Evolutionary conservation across 2,329 filamentous ascomycete species (phyloP), one percentile per base, ranked within the genome.

Genomic region (Aspergillus hiratsukae): DNA sequence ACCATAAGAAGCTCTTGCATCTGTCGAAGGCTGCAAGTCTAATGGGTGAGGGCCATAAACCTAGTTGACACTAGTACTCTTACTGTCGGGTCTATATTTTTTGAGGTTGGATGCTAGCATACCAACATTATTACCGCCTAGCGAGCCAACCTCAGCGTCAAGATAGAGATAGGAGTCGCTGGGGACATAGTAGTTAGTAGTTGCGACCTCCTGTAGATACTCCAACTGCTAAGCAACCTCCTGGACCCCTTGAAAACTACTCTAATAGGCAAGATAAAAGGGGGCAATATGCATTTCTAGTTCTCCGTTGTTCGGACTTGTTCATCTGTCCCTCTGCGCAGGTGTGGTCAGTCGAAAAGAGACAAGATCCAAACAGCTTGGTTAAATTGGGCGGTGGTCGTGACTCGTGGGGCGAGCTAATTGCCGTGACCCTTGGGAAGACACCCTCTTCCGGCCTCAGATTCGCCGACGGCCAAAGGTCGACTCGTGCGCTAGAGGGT

Each of bases 381-480:
- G 59, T 54, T 50, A 58, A 60, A 40, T 67, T 17, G 31, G 17
- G 31, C 7, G 31, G 31, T 37, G 68, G 68, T 65, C 60, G 59
- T 67, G 58, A 58, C 55, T 60, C 66, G 67, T 71, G 68, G 65
- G 68, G 69, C 66, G 64, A 53, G 55, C 59, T 59, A 61, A 55
- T 54, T 35, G 23, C 23, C 43, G 23, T 23, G 58, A 63, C 61
- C 67, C 68, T 69, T 61, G 64, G 61, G 50, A 58, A 56, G 53
- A 29, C 50, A 55, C 48, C 57, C 64, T 56, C 62, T 69, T 72
- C 62, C 55, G 60, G 54, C 50, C 58, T 62, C 52, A 57, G 62
- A 73, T 73, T 73, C 69, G 71, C 61, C 58, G 62, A 56, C 48
- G 49, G 48, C 19, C 58, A 65, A 62, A 64, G 65, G 58, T 68